Conservation (phyloP, 176 grass and related monocot genomes). For the Puccinellia tenuiflora region DNA sequence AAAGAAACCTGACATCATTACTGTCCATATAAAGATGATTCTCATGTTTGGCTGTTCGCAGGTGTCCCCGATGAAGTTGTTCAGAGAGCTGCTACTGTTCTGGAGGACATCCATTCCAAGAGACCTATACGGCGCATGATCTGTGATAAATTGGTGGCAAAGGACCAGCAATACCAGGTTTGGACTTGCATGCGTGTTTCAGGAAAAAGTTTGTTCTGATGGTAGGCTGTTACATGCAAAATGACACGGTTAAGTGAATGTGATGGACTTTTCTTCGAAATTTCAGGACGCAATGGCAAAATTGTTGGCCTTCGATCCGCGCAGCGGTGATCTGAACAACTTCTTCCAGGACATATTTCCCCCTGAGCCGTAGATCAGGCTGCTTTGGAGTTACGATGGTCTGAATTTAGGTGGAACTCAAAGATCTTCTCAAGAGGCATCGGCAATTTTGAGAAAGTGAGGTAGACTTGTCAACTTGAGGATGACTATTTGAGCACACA, state of each 20-base stretch:
- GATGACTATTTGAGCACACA: no score
- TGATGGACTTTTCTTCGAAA: neutral
- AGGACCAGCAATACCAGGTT: constrained; percentile 80
- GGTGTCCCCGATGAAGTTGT: constrained; percentile 64
- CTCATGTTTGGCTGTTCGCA: constrained; percentile 32
- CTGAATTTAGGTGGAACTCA: no score
- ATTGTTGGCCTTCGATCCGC: constrained; percentile 61
- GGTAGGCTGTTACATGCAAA: neutral
- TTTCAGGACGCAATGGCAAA: constrained; percentile 65
- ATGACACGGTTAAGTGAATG: neutral
- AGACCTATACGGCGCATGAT: constrained; percentile 44
- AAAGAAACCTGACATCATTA: neutral
- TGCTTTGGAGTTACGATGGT: neutral
- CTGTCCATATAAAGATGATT: constrained; percentile 8
- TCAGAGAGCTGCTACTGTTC: constrained; percentile 58
- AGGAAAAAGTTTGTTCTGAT: constrained; percentile 8
- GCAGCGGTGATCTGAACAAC: constrained; percentile 46
- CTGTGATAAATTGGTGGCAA: constrained; percentile 43
- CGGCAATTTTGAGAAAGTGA: no score
- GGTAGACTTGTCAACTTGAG: no score
- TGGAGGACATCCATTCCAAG: constrained; percentile 67
- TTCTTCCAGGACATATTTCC: constrained; percentile 66
- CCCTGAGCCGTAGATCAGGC: constrained; percentile 1
- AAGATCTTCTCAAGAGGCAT: no score
- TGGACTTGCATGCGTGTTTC: constrained; percentile 6